These are phyloP conservation scores for Xylaria nigripes DNA, from an alignment of 495 filamentous ascomycete species.

Conservation along the genomic window DNA sequence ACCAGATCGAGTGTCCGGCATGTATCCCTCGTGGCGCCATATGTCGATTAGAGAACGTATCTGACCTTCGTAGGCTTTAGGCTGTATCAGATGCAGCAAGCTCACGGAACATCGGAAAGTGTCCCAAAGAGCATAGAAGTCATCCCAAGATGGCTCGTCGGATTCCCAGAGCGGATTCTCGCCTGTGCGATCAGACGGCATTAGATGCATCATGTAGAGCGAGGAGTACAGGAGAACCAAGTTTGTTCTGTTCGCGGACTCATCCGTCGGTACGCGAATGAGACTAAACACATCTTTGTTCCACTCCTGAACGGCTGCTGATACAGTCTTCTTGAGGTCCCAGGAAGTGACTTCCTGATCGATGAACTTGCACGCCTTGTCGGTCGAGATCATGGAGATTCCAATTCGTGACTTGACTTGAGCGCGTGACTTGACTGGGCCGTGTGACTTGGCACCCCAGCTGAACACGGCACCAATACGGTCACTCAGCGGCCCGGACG, in stretches of 20 bases:
- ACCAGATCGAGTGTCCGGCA: conserved; percentile 52
- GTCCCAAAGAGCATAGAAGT: conserved; percentile 47
- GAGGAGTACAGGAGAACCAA: conserved; percentile 52
- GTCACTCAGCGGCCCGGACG: conserved; percentile 1
- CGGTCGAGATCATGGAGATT: conserved; percentile 56
- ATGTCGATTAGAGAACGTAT: conserved; percentile 62
- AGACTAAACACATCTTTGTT: conserved; percentile 53
- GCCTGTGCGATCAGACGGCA: conserved; percentile 60
- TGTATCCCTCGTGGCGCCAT: conserved; percentile 55
- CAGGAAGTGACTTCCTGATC: conserved; percentile 44
- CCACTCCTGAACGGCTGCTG: conserved; percentile 45
- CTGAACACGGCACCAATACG: conserved; percentile 31
- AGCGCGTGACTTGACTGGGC: too few species aligned
- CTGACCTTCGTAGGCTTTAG: conserved; percentile 51
- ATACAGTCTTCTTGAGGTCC: conserved; percentile 37
- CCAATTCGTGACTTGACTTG: conserved; percentile 57
- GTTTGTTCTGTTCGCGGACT: conserved; percentile 38
- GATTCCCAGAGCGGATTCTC: conserved; percentile 61
- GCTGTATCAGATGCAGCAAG: conserved; percentile 55
- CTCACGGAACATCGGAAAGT: conserved; percentile 52
- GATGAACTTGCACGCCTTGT: conserved; percentile 52
- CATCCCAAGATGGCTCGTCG: conserved; percentile 53
- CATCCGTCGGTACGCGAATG: conserved; percentile 41
- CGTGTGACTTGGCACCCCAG: conserved; percentile 12
- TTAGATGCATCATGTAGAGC: conserved; percentile 58